A percentile compares a stretch with the other conserved stretches of the same genome.
Evolutionary conservation across 148 eudicot species (phyloP).

Genomic region (Heliamphora exappendiculata): DNA sequence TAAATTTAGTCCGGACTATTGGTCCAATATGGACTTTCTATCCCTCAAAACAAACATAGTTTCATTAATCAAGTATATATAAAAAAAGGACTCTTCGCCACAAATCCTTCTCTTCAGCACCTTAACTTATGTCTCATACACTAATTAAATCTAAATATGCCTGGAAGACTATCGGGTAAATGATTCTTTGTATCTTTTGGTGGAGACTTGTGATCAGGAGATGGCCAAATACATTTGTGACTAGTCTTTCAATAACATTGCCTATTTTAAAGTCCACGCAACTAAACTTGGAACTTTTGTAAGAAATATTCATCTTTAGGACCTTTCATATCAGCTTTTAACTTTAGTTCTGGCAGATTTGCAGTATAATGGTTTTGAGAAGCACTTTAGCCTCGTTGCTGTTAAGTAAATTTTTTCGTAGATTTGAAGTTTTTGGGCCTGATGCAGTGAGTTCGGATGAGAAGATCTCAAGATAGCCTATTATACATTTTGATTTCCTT

Average conservation of each 20-base stretch:
- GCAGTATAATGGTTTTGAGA: background rate
- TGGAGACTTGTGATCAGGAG: background rate
- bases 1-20: no score
- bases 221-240: background rate
- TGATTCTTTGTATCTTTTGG: background rate
- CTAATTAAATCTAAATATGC: background rate
- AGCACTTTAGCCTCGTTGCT: background rate
- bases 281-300: background rate
- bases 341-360: background rate
- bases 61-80: background rate
- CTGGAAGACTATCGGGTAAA: background rate
- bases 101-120: background rate
- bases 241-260: background rate
- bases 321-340: background rate
- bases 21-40: no score
- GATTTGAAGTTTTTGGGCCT: background rate
- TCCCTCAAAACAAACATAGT: no score
- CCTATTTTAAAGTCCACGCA: background rate
- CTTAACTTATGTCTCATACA: background rate
- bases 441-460: background rate
- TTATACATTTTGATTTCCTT: background rate
- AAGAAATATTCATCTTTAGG: background rate
- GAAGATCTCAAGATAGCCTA: background rate
- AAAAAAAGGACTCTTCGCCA: background rate
- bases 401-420: background rate